These are phyloP conservation scores for Apiospora sp. DNA, from an alignment of 2,329 filamentous ascomycete genomes.

Conservation along the genomic window DNA sequence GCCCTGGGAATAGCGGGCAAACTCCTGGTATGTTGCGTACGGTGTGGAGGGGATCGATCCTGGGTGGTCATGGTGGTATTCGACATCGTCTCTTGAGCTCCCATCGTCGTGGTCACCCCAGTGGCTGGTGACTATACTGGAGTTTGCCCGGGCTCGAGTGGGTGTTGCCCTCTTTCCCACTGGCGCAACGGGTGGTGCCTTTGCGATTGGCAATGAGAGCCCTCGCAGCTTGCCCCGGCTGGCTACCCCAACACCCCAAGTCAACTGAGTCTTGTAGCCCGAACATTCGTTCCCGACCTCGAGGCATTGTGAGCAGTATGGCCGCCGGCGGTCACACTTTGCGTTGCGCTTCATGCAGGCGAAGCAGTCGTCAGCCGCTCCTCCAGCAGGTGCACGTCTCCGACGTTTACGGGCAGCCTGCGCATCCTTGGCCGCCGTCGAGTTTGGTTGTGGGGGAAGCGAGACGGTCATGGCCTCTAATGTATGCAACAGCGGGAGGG, in stretches of 20 bases:
- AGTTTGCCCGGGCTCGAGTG: slow-evolving; percentile 54
- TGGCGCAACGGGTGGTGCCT: slow-evolving; percentile 62
- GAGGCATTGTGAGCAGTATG: slow-evolving; percentile 94
- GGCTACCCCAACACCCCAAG: slow-evolving; percentile 95
- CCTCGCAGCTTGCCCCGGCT: slow-evolving; percentile 94
- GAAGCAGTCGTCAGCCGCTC: slow-evolving; percentile 94
- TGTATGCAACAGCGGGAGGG: slow-evolving; percentile 33
- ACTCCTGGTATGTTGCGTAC: slow-evolving; percentile 53
- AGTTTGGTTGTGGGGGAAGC: slow-evolving; percentile 52
- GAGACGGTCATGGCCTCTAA: slow-evolving; percentile 57
- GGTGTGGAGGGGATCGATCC: slow-evolving; percentile 51
- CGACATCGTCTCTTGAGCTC: slow-evolving; percentile 46
- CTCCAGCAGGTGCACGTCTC: slow-evolving; percentile 86
- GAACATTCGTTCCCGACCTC: slow-evolving; percentile 92
- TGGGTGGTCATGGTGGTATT: slow-evolving; percentile 46
- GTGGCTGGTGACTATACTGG: slow-evolving; percentile 47
- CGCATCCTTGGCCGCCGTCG: slow-evolving; percentile 58
- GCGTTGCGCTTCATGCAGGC: slow-evolving; percentile 84
- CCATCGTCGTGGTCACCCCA: slow-evolving; percentile 50
- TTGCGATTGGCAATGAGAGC: slow-evolving; percentile 76
- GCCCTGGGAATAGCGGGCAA: slow-evolving; percentile 58
- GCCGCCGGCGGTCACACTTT: slow-evolving; percentile 89
- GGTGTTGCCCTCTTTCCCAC: slow-evolving; percentile 57
- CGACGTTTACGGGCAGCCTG: slow-evolving; percentile 73
- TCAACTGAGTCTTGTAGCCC: slow-evolving; percentile 95